Evolutionary conservation across 768 basidiomycete genomes (phyloP), one percentile per base, ranked within the genome.

Genomic region (Mycena capillaripes): DNA sequence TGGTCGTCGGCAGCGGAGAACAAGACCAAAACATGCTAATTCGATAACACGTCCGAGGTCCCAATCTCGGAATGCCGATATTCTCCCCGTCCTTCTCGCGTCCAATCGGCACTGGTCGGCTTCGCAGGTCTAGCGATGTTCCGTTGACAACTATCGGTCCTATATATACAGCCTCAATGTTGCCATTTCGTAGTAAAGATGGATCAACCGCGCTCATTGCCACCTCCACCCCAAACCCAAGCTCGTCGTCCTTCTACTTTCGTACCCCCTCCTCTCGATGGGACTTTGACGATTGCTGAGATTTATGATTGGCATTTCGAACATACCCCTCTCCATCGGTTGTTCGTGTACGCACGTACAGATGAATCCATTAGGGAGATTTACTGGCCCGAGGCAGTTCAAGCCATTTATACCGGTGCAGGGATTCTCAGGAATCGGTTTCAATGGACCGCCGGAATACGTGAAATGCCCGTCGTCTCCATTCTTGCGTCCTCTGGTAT

Each of bases 401-500:
- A 50, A 4, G 70, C 59, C 3, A 9, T 67, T 6, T 48, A 62
- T 17, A 38, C 44, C 0, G 70, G 59, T 1, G 65, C 65, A 5
- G 36, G 38, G 17, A 61, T 72, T 30, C 64, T 66, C 10, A 36
- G 70, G 30, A 40, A 66, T 23, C 70, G 70, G 8, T 66, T 66
- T 14, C 5, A n/a, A 9, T 71, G 70, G 70, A 40, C 25, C 7
- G 21, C 70, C n/a, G 70, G 70, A 3, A 27, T 8, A 27, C 12
- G 8, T n/a, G 40, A 55, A 34, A 55, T 32, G 30, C 63, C 64
- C 3, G 32, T 71, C 7, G 58, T 71, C 5, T 2, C 38, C 11
- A 59, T 66, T 48, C 64, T 71, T 11, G 48, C 70, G 7, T 53
- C 70, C 10, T 71, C 70, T n/a, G 64, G 64, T 71, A 14, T 29